A percentile compares a stretch with the other conserved stretches of the same genome.
phyloP scores from a whole-genome alignment of 106 monocot species.

The Apostasia shenzhenica region DNA sequence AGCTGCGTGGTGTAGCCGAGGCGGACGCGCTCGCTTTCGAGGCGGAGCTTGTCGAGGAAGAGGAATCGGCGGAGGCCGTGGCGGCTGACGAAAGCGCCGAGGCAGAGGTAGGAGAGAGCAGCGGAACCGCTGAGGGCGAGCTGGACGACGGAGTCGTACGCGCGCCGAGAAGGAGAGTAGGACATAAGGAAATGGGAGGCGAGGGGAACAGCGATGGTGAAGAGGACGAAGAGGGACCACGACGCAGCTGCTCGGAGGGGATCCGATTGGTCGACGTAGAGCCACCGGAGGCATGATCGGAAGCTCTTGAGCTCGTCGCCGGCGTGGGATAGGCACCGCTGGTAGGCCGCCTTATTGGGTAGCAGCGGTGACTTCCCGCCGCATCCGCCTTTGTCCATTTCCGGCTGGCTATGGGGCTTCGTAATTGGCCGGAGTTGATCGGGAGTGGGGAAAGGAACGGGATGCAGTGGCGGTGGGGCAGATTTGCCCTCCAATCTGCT shows the following conservation, averaged over 20 bases:
- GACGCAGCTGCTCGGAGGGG: constrained; percentile 15
- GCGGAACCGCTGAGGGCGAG: constrained; percentile 44
- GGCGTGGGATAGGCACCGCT: constrained; percentile 40
- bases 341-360: constrained; percentile 10
- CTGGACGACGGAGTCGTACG: constrained; percentile 62
- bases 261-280: constrained; percentile 68
- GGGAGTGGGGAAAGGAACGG: no score
- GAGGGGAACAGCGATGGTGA: constrained; percentile 41
- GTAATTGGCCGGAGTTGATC: neutral
- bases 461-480: no score
- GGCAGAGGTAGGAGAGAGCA: constrained; percentile 51
- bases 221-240: constrained; percentile 55
- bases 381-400: neutral
- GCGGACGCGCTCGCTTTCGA: constrained; percentile 63
- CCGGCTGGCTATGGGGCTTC: neutral
- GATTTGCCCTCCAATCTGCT: no score
- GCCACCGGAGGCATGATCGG: constrained; percentile 71
- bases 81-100: constrained; percentile 42
- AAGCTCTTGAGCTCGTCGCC: constrained; percentile 82
- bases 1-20: constrained; percentile 57
- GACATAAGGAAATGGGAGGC: constrained; percentile 34
- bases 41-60: constrained; percentile 62
- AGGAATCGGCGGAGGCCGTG: constrained; percentile 76
- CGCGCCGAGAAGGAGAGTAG: constrained; percentile 20
- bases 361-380: neutral